These are phyloP conservation scores for Hansenula sp. DNA, from an alignment of 1,139 yeast species.

Conservation along the genomic window DNA sequence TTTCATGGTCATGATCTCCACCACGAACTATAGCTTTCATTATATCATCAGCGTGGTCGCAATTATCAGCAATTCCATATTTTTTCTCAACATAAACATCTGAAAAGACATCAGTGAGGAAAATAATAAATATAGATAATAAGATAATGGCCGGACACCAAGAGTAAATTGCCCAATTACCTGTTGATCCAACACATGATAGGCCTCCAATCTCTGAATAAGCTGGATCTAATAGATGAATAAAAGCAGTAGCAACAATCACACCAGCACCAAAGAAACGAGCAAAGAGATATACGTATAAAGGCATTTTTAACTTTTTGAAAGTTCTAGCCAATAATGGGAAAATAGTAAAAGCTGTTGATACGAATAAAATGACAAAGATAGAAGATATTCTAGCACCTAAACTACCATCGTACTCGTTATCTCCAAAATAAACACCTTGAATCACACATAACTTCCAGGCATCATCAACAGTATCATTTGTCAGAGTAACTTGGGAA, in stretches of 20 bases:
- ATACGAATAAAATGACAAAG: constrained; percentile 59
- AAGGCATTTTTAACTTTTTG: constrained; percentile 39
- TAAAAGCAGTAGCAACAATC: constrained; percentile 74
- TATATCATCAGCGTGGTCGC: constrained; percentile 10
- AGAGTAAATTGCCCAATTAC: constrained; percentile 20
- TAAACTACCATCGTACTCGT: constrained; percentile 38
- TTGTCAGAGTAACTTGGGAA: constrained; percentile 17
- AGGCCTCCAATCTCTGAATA: constrained; percentile 33
- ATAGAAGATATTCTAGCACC: constrained; percentile 74
- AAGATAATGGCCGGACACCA: constrained; percentile 28
- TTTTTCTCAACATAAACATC: constrained; percentile 26
- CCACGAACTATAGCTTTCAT: constrained; percentile 8
- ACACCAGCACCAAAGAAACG: constrained; percentile 83
- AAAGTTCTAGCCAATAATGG: constrained; percentile 28
- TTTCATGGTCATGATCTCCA: no score
- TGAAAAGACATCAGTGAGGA: constrained; percentile 23
- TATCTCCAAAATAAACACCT: constrained; percentile 32
- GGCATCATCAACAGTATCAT: constrained; percentile 24
- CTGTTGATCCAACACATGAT: constrained; percentile 39
- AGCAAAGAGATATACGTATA: constrained; percentile 55
- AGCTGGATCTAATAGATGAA: constrained; percentile 73
- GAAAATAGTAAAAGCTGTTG: constrained; percentile 45
- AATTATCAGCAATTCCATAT: constrained; percentile 14
- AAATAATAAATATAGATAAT: constrained; percentile 20
- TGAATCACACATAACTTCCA: constrained; percentile 35